Base-by-base conservation (phyloP, 805 yeast species). In the Kluyveromyces dobzhanskii region DNA sequence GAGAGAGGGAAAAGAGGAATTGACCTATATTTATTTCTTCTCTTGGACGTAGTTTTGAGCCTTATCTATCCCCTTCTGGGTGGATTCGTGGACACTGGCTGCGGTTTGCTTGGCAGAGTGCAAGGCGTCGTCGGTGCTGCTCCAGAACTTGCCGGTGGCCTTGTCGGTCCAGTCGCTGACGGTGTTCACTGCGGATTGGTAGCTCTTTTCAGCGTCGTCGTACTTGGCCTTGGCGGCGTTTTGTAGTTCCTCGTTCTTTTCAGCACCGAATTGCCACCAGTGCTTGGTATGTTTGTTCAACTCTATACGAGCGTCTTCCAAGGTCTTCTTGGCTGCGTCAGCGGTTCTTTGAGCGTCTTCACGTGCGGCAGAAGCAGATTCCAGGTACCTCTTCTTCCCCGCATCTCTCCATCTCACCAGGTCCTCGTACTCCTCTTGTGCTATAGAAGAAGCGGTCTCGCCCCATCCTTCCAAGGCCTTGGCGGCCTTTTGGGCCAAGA, bases 391-490 rank as follows among this genome's bases (percentile, higher is more conserved):
- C 18, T 50, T 47, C 24, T 54, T 54, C 3, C 67, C 56, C 3
- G 45, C 44, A 23, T 50, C 47, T 28, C 32, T 35, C 31, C 37
- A 32, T 11, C 37, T 17, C 11, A 18, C 23, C 18, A 62, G 38
- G 36, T 64, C 69, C 11, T 56, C 54, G 38, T 60, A 53, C 44
- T 68, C 69, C 17, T 71, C 76, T 12, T 56, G 52, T 1, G 76
- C 67, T 42, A 67, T 61, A 25, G 56, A 62, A 10, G 63, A 54
- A 4, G 74, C 75, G 34, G 57, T 50, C 35, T 66, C 69, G 14
- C 75, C 73, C 71, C 73, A 69, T 3, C 74, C 75, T 38, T 64
- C 57, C 8, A 67, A 54, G 0, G 70, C 58, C 19, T 51, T 53
- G 18, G 58, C 57, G 1, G 72, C 58, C 4, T 47, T 46, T 30